Evolutionary conservation across 352 stramenopile genomes (phyloP), one percentile per base, ranked within the genome.

Genomic region (Phytophthora uliginosa): DNA sequence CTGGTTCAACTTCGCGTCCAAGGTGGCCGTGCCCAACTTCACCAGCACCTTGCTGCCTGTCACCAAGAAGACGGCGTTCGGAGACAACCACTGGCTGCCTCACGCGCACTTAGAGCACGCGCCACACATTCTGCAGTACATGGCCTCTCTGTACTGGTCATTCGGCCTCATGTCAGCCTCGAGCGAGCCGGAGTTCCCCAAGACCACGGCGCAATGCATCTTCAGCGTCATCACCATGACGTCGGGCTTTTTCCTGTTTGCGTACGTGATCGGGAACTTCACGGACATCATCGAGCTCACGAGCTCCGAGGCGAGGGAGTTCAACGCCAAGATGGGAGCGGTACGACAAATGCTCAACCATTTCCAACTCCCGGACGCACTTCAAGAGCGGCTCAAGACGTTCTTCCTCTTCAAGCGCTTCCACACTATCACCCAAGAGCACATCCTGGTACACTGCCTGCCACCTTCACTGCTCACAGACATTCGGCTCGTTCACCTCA

Each of bases 181-280:
- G 6, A 87, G 65, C 36, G 67, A 85, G 7, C 79, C 83, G 0
- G 79, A 90, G 8, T 66, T 89, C 15, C 87, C 84, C 0, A 88
- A 90, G 54, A 84, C 82, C 0, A 69, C 79, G 10, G 24, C 72
- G 1, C 77, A 94, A 47, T 83, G 78, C 55, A 56, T 89, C 13
- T 91, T 84, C 63, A 86, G 59, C 18, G 74, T 90, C 9, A 26
- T 84, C 10, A 88, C 82, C 1, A 90, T 91, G 82, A 91, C 85
- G 3, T 76, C 53, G 2, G 85, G 85, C 0, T 90, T 93, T 26
- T 93, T 93, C 51, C 59, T 91, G 4, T 88, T 93, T 36, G 82
- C 85, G 17, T 93, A 93, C 59, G 80, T 93, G 20, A 77, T 93
- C 31, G 85, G 85, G 4, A 93, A 93, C 57, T 83, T 93, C 28